Evolutionary conservation across 441 rosid genomes (phyloP), one percentile per base, ranked within the genome.

Genomic region (Gossypium trilobum): DNA sequence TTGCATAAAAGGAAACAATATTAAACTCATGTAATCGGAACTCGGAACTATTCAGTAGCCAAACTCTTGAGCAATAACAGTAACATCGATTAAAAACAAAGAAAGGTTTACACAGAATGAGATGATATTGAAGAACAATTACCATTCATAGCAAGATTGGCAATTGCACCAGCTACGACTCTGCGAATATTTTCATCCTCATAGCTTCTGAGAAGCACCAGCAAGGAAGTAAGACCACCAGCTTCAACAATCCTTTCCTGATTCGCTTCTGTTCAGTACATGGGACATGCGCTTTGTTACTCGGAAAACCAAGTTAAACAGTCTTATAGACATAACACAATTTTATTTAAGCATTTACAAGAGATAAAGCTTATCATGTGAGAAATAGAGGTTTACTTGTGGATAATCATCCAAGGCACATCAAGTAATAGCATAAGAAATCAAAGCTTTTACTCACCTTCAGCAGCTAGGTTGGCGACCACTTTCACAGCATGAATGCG

Each of bases 111-210:
- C 52, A 11, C 23, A 20, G 60, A 56, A 62, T 65, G 66, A 71
- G 36, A 51, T 39, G 57, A 23, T 19, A 2, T 39, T 27, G 44
- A 27, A 63, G 20, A 75, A 55, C 51, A 61, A 25, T 80, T 84
- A 92, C 99, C 99, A 62, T 91, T 89, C 99, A 95, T 95, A 22
- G 99, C 99, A 64, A 95, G 97, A 84, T 95, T 95, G 75, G 99
- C 99, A 70, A 95, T 86, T 68, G 99, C 99, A 64, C 99, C 99
- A 4, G 99, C 99, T 7, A 97, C 97, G 77, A 95, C 99, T 83
- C 99, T 87, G 73, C 91, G 87, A 48, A 92, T 84, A 58, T 91
- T 95, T 85, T 95, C 99, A 86, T 95, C 98, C 79, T 91, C 98
- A 17, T 84, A 87, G 82, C 87, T 91, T 89, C 91, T 86, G 69